Evolutionary conservation across 805 yeast species (phyloP), one percentile per base, ranked within the genome.

Genomic region (Metschnikowia baotianmanensis): DNA sequence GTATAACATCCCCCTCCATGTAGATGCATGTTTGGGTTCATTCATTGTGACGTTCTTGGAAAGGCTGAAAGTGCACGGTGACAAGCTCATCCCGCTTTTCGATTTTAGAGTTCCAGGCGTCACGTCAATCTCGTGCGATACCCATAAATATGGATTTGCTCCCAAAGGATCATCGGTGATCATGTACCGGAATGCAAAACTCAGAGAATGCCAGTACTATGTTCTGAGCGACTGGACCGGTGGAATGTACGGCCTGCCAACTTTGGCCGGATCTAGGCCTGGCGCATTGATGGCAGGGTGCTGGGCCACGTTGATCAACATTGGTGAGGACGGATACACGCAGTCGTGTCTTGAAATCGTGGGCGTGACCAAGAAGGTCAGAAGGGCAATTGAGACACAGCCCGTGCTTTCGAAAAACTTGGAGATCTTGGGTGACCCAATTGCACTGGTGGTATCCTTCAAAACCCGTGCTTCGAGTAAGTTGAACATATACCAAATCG

Each of bases 81-180:
- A 64, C 36, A 41, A 30, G 27, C 11, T 11, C 16, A 48, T 68
- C 2, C 83, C 85, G 5, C 56, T 66, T 10, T 90, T 91, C 64
- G 98, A 93, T 60, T 91, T 91, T 66, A 69, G 91, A 49, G 72
- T 88, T 2, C 83, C 87, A 1, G 93, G 75, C 23, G 98, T 93
- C n/a, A 93, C 98, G 1, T 89, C 97, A 2, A 91, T 91, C 43
- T 86, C 96, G n/a, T 93, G 98, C 65, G 99, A 91, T 61, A 91
- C 99, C n/a, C 99, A 91, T 71, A 91, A 91, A 63, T 91, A 91
- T 58, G 99, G 98, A 1, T 93, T 91, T 72, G 97, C 98, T 7
- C 99, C 99, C 28, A 91, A 91, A 63, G 99, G 99, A 8, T 83
- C 95, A 0, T 87, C 96, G 1, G 76, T 91, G 18, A 84, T 93